Evolutionary conservation across 257 asterid genomes (phyloP).

Genomic region (Nyctanthes arbortristis): DNA sequence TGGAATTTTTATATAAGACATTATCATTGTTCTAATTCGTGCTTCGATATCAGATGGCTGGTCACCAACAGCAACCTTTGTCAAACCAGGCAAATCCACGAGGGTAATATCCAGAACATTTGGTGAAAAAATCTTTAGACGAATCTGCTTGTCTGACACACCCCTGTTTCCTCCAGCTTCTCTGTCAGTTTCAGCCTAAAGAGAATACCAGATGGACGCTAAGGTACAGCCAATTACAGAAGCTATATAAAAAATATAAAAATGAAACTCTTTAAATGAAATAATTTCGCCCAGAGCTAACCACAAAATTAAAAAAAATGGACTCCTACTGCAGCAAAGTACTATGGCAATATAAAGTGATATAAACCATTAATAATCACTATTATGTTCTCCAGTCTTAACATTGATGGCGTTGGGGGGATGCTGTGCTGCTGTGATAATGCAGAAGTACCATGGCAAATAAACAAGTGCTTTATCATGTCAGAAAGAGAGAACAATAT

Average conservation of each 20-base stretch:
- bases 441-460: neutral
- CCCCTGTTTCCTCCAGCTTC: conserved; percentile 91
- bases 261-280: neutral
- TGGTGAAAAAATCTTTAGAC: conserved; percentile 85
- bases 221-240: conserved; percentile 12
- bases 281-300: too few species aligned
- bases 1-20: conserved; percentile 68
- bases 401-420: too few species aligned
- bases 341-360: too few species aligned
- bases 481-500: too few species aligned
- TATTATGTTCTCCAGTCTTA: neutral
- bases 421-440: neutral
- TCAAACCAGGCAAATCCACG: conserved; percentile 95
- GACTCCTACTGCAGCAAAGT: too few species aligned
- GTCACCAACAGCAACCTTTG: conserved; percentile 96
- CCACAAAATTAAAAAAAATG: conserved; percentile 6
- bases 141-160: conserved; percentile 83
- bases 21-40: conserved; percentile 92
- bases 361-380: too few species aligned
- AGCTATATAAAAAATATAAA: neutral
- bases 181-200: conserved; percentile 83
- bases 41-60: conserved; percentile 97
- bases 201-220: conserved; percentile 22
- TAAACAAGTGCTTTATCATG: neutral
- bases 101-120: conserved; percentile 92